Base-by-base conservation (phyloP, 805 yeast genomes). In the Wickerhamiella domercqiae region DNA sequence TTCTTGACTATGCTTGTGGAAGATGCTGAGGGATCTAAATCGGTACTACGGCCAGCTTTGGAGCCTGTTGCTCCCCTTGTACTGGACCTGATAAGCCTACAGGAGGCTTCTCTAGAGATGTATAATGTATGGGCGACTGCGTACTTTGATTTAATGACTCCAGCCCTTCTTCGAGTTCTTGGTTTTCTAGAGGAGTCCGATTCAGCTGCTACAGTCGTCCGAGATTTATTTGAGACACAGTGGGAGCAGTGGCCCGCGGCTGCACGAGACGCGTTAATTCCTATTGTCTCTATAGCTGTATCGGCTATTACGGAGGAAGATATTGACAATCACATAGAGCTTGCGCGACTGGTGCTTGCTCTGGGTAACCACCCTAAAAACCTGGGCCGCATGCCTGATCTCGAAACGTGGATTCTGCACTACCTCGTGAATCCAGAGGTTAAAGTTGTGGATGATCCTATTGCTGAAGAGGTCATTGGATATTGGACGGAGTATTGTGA, bases 401-500 rank as follows among this genome's bases (percentile, higher is more conserved):
- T 46, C 24, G 39, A 44, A 20, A 37, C 41, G 13, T 44, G 43
- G n/a, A 17, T 50, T 5, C 34, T 36, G 18, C 14, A 31, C 3
- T 14, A 35, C 5, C 47, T 51, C 6, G 39, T 43, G 4, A 35
- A 39, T 2, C 29, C 43, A 4, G 41, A 39, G 2, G 30, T 36
- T 7, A 46, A 49, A 2, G 44, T 53, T 0, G 48, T 48, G 2
- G 57, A 54, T 3, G 59, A 57, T 32, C 45, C 48, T 11, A 39
- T 53, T 14, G 48, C 56, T 4, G 21, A 36, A 7, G 55, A 49
- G 22, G 44, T 53, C 11, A 42, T 58, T 5, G 60, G 54, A 39
- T 58, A 55, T 41, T 58, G 63, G 63, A 51, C 45, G 34, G 42
- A 44, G 28, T 50, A 45, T 24, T 52, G 51, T 2, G 63, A 59